Evolutionary conservation across 495 filamentous ascomycete species (phyloP), one percentile per base, ranked within the genome.

Genomic region (Pseudevernia furfuracea): DNA sequence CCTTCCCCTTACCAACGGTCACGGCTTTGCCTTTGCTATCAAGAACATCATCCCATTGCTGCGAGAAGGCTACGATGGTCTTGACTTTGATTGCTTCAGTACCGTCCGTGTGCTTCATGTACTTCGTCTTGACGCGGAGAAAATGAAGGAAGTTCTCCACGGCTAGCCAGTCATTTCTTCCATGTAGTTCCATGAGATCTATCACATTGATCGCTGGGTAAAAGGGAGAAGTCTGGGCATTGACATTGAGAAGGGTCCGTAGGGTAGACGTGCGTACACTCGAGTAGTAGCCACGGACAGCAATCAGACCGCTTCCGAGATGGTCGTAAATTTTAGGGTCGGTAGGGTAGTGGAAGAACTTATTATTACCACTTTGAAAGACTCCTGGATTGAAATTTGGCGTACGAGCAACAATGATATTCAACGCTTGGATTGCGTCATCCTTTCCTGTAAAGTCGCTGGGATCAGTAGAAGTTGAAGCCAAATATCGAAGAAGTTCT

Each of bases 261-360:
- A 82, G 81, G 5, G 88, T 89, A 12, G 84, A 85, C 0, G 81
- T 77, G 30, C 87, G 85, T 21, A 86, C 82, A 72, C 86, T 89
- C 60, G 85, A 78, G 65, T 88, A 88, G 67, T 82, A 90, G 0
- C 88, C 88, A 58, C 87, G 82, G 0, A 87, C 72, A 5, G 81
- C 80, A 2, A 80, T 71, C 0, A 84, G 10, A 17, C 80, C 80
- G 15, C 70, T 71, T 12, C 70, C 71, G 28, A 71, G 69, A 21
- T 74, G 67, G 0, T 60, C 17, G 56, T 64, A 46, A 1, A 38
- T n/a, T 4, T 36, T 11, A 7, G 66, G 61, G n/a, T 65, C 15
- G 11, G 34, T 28, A 32, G 62, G 60, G 30, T 65, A 61, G 8
- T 67, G 63, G 43, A 70, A 74, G 53, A 0, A 67, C 60, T 39